Conservation (phyloP, 192 early-diverging fungal species). For the Backusella morwellensis region DNA sequence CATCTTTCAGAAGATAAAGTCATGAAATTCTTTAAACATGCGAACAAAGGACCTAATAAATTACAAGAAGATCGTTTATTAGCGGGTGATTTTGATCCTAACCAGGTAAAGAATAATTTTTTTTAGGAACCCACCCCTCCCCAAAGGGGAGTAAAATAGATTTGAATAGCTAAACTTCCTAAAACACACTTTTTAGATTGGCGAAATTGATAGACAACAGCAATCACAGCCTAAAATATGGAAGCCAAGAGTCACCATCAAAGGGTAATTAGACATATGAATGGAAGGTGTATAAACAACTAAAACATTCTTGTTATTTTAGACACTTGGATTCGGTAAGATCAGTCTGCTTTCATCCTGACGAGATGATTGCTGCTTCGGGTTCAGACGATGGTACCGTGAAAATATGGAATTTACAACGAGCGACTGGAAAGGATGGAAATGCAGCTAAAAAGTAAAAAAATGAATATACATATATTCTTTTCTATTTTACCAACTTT, state of each 20-base stretch:
- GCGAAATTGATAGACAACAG: conserved; percentile 28
- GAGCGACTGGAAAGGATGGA: conserved; percentile 25
- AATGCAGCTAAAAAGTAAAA: conserved; percentile 33
- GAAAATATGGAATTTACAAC: conserved; percentile 73
- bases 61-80: conserved; percentile 3
- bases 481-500: too few species aligned
- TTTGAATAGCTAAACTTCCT: background rate
- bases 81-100: background rate
- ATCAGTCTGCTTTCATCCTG: conserved; percentile 57
- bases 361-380: conserved; percentile 55
- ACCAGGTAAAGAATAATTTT: conserved; percentile 2
- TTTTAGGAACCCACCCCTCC: background rate
- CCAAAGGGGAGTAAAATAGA: background rate
- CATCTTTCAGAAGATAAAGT: conserved; percentile 50
- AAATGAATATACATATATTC: background rate
- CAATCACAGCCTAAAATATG: conserved; percentile 49
- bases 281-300: background rate
- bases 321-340: conserved; percentile 75
- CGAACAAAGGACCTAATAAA: conserved; percentile 16
- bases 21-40: conserved; percentile 48
- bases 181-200: conserved; percentile 7
- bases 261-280: conserved; percentile 40
- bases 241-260: conserved; percentile 56
- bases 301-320: background rate
- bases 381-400: conserved; percentile 81